Conservation (phyloP, 129 eudicot genomes). For the Flaveria brownii region DNA sequence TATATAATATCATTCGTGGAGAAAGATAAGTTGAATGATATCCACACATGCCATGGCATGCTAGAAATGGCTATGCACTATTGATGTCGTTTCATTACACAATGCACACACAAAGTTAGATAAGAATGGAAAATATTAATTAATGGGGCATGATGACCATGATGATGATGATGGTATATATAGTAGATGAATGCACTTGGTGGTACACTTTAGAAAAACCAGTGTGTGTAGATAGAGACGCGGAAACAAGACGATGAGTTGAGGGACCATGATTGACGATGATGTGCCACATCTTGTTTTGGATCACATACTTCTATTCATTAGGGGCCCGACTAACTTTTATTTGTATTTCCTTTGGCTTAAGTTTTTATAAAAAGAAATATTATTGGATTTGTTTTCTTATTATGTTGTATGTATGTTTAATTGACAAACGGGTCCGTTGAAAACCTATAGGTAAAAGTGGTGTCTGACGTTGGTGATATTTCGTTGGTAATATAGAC, state of each 20-base stretch:
- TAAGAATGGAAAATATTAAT: constrained; percentile 7
- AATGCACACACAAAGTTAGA: constrained; percentile 2
- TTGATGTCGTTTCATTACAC: constrained; percentile 23
- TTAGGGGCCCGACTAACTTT: constrained; percentile 2
- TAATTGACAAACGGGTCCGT: too few relatives aligned
- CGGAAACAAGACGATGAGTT: constrained; percentile 35
- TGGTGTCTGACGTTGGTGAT: too few relatives aligned
- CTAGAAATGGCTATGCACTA: constrained; percentile 30
- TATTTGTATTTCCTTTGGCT: background rate
- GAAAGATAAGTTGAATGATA: constrained; percentile 32
- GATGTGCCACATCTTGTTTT: constrained; percentile 32
- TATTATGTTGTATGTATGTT: background rate
- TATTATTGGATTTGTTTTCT: background rate
- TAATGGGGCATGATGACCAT: constrained; percentile 14
- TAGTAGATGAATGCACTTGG: constrained; percentile 36
- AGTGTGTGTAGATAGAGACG: constrained; percentile 10
- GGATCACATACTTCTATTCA: constrained; percentile 32
- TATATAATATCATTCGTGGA: constrained; percentile 21
- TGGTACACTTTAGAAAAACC: background rate
- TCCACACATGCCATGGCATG: constrained; percentile 27
- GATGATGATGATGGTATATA: background rate
- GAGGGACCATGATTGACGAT: constrained; percentile 35
- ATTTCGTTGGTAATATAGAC: too few relatives aligned
- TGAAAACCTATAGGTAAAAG: too few relatives aligned
- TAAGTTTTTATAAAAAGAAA: background rate